These are phyloP conservation scores for Alternaria brassicicola DNA, from an alignment of 2,329 filamentous ascomycete genomes.

Conservation along the genomic window DNA sequence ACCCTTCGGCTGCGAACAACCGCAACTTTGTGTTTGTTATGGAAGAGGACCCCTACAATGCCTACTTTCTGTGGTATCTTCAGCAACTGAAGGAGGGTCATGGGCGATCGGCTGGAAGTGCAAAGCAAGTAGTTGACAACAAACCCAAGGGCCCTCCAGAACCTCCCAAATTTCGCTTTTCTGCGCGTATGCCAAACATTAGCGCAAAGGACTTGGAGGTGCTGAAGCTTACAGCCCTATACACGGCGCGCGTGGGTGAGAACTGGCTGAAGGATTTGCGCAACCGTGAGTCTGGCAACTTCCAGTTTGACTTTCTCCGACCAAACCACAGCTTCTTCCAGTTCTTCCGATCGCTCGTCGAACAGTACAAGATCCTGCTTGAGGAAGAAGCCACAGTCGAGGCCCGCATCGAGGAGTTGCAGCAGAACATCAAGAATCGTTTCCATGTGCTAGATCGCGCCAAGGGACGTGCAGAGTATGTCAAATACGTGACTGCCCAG, in stretches of 20 bases:
- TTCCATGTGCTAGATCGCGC: conserved; percentile 80
- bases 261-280: conserved; percentile 89
- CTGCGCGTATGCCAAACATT: conserved; percentile 95
- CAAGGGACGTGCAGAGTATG: conserved; percentile 84
- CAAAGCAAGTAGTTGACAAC: conserved; percentile 51
- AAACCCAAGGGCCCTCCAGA: conserved; percentile 83
- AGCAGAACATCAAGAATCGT: conserved; percentile 77
- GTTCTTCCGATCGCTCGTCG: conserved; percentile 89
- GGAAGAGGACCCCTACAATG: conserved; percentile 79
- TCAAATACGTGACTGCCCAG: conserved; percentile 81
- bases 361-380: conserved; percentile 87
- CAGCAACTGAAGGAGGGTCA: conserved; percentile 83
- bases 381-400: conserved; percentile 75
- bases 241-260: conserved; percentile 90
- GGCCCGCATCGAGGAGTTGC: conserved; percentile 73
- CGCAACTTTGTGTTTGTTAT: conserved; percentile 89
- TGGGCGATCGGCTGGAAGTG: conserved; percentile 59
- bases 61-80: conserved; percentile 90
- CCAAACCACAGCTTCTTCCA: conserved; percentile 96
- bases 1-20: conserved; percentile 64
- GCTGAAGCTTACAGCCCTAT: conserved; percentile 79
- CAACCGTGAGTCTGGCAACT: conserved; percentile 87
- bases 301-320: conserved; percentile 93
- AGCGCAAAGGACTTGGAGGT: conserved; percentile 87
- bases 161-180: conserved; percentile 89